phyloP scores from a whole-genome alignment of 139 green algal species.

The Pseudopediastrum boryanum region DNA sequence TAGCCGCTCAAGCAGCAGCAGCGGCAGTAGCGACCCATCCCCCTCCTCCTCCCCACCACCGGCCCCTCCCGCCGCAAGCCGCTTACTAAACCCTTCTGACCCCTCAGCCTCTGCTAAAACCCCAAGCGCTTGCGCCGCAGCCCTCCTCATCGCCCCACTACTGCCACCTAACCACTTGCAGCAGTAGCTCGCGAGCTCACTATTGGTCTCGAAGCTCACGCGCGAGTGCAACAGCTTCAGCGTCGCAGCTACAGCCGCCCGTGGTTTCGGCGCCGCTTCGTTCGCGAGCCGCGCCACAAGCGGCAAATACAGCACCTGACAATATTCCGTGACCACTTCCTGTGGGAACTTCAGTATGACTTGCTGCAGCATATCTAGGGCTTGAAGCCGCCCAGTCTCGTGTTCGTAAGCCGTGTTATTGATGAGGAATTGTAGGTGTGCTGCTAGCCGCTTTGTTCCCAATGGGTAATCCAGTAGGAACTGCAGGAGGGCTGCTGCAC shows the following conservation, averaged over 20 bases:
- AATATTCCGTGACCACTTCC: slow-evolving; percentile 59
- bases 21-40: neutral
- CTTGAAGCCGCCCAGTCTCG: slow-evolving; percentile 68
- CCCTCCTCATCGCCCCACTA: neutral
- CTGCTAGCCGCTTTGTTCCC: slow-evolving; percentile 65
- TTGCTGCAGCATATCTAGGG: slow-evolving; percentile 76
- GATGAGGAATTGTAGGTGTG: slow-evolving; percentile 81
- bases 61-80: neutral
- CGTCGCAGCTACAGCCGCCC: slow-evolving; percentile 52
- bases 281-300: slow-evolving; percentile 83
- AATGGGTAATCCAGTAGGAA: slow-evolving; percentile 97
- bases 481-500: slow-evolving; percentile 75
- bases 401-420: slow-evolving; percentile 82
- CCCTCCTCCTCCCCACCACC: neutral
- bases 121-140: slow-evolving; percentile 29
- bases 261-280: slow-evolving; percentile 66
- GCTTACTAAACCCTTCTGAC: neutral
- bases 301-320: slow-evolving; percentile 79
- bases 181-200: slow-evolving; percentile 57
- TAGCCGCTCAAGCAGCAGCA: neutral
- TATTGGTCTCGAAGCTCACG: slow-evolving; percentile 39
- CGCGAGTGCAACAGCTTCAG: slow-evolving; percentile 65
- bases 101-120: slow-evolving; percentile 30
- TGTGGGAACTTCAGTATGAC: slow-evolving; percentile 87
- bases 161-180: slow-evolving; percentile 12